A percentile compares a stretch with the other conserved stretches of the same genome.
Conservation (phyloP, 441 rosid genomes). For the Pelargonium cotyledonis region DNA sequence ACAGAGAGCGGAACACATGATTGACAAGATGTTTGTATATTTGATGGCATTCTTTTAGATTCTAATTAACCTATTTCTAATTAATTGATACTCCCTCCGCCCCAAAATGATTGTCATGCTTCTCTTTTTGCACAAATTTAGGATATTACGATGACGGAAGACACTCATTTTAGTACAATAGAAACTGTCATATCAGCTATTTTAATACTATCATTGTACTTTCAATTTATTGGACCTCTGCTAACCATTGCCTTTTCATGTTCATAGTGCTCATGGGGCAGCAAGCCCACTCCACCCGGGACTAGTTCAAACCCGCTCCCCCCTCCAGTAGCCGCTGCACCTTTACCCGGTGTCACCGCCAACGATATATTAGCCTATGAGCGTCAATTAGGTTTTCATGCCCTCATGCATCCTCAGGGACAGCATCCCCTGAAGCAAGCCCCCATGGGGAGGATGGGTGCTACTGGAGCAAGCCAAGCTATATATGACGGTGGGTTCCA, state of each 20-base stretch:
- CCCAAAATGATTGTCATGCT: too few species aligned
- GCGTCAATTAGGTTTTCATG: conserved; percentile 71
- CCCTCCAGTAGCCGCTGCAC: conserved; percentile 57
- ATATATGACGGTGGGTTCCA: conserved; percentile 87
- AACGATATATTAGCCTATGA: conserved; percentile 70
- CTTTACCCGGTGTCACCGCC: conserved; percentile 61
- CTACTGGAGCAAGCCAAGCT: conserved; percentile 76
- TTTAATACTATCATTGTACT: too few species aligned
- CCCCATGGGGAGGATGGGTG: conserved; percentile 47
- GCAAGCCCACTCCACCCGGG: conserved; percentile 84
- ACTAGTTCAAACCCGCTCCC: conserved; percentile 91
- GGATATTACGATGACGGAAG: too few species aligned
- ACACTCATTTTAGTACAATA: too few species aligned
- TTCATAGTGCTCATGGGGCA: conserved; percentile 90
- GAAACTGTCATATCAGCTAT: too few species aligned
- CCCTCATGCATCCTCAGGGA: conserved; percentile 72
- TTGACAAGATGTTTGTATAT: too few species aligned
- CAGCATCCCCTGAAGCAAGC: conserved; percentile 52
- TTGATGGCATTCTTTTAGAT: too few species aligned
- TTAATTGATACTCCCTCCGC: too few species aligned
- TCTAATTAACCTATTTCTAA: too few species aligned
- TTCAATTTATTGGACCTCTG: background rate
- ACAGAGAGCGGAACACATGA: too few species aligned
- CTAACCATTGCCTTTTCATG: background rate
- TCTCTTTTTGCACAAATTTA: too few species aligned